phyloP scores from a whole-genome alignment of 352 stramenopile species.

The Phytophthora foliorum region DNA sequence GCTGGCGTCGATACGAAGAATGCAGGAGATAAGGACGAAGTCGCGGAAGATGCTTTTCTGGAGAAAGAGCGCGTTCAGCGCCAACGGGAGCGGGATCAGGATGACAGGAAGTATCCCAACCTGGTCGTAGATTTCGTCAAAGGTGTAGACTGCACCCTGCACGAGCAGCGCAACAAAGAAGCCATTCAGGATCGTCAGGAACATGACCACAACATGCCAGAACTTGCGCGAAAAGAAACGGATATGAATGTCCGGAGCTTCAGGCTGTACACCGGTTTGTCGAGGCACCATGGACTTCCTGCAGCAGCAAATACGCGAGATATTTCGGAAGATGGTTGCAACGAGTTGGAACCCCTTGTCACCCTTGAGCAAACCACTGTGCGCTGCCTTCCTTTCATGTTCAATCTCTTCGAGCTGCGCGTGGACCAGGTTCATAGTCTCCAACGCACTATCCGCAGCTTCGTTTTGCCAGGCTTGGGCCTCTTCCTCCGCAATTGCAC shows the following conservation, averaged over 20 bases:
- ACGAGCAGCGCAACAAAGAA: constrained; percentile 67
- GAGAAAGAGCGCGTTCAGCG: constrained; percentile 62
- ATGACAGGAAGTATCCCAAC: constrained; percentile 34
- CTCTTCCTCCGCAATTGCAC: constrained; percentile 28
- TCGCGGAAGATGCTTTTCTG: constrained; percentile 67
- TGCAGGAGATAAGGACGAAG: constrained; percentile 63
- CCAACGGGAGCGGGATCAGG: constrained; percentile 45
- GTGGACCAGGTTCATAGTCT: constrained; percentile 28
- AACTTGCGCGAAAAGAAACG: constrained; percentile 67
- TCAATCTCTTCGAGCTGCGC: constrained; percentile 35
- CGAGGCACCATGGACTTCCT: constrained; percentile 3
- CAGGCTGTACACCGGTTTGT: constrained; percentile 14
- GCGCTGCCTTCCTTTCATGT: constrained; percentile 7
- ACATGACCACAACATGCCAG: constrained; percentile 71
- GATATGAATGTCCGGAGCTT: constrained; percentile 21
- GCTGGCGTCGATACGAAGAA: constrained; percentile 55
- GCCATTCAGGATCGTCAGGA: constrained; percentile 68
- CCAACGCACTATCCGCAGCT: constrained; percentile 29
- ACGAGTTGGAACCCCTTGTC: constrained; percentile 33
- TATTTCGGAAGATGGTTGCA: constrained; percentile 21
- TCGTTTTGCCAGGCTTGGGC: constrained; percentile 21
- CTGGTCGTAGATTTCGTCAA: constrained; percentile 39
- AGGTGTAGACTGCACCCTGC: constrained; percentile 69
- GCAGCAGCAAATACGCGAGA: constrained; percentile 14
- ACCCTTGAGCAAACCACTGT: constrained; percentile 10